Base-by-base conservation (phyloP, 73 alveolate genomes). In the Loxodes magnus region DNA sequence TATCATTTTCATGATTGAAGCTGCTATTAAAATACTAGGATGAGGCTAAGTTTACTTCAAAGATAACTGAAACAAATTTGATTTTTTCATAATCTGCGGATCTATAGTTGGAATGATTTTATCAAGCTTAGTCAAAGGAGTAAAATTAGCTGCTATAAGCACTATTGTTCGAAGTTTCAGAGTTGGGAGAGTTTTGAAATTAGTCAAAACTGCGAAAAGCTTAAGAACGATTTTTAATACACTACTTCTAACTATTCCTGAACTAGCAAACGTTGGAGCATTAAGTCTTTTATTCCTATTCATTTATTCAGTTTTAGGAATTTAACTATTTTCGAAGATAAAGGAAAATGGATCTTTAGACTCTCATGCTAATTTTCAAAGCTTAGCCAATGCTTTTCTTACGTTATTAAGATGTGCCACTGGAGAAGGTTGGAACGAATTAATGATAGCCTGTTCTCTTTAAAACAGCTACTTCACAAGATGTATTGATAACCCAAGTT, bases 341-440 rank as follows among this genome's bases (percentile, higher is more conserved):
- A 14, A 34, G 10, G 37, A 48, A 4, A 15, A 43, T 9, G 21
- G 9, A 14, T 7, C 52, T 5, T 5, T 7, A 12, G 34, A 29
- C 44, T 44, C 65, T n/a, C 10, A 60, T 22, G 50, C 12, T 4
- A 71, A 71, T 36, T 71, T 71, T 51, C 2, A 24, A 17, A 52
- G 64, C 20, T 71, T 71, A 41, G 63, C 64, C 44, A 22, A 37
- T 3, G 21, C 87, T 5, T 26, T 73, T 16, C 35, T 54, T 28
- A 26, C 57, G 0, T 53, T 73, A 27, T 64, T 55, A 24, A 3
- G 71, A 22, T 35, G 66, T 7, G 1, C 72, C 5, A 73, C 87
- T 3, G 87, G 87, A 0, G 87, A 73, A 31, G 19, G 27, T 38
- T 71, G 86, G 74, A 60, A 68, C 48, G 62, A 58, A 5, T 2